These are phyloP conservation scores for Phytophthora parvispora DNA, from an alignment of 352 stramenopile species.

Conservation along the genomic window DNA sequence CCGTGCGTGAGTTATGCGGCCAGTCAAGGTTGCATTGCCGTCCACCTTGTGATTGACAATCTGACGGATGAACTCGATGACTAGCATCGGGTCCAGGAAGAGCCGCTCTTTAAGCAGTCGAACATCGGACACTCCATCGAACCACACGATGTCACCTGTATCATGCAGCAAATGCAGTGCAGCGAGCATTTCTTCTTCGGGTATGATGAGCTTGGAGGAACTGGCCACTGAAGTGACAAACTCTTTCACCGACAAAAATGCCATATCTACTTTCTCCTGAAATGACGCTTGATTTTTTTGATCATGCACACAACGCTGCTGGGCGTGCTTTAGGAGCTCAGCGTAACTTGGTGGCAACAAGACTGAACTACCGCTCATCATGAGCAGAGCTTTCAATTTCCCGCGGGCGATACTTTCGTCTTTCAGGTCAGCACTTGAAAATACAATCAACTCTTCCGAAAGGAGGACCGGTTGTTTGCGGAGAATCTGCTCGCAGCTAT, in stretches of 20 bases:
- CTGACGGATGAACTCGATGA: conserved; percentile 20
- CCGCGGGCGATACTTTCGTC: conserved; percentile 2
- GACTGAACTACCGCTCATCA: conserved; percentile 23
- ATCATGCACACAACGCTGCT: conserved; percentile 1
- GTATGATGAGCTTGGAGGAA: not conserved
- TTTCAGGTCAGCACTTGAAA: conserved; percentile 11
- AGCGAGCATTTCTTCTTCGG: conserved; percentile 1
- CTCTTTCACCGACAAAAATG: conserved; percentile 1
- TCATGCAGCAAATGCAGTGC: conserved; percentile 15
- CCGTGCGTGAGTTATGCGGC: conserved; percentile 1
- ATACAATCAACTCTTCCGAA: conserved; percentile 9
- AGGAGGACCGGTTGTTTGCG: conserved; percentile 8
- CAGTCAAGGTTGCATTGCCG: not conserved
- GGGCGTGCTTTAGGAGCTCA: not conserved
- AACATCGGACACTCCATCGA: conserved; percentile 3
- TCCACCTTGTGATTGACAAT: conserved; percentile 20
- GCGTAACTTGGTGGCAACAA: conserved; percentile 15
- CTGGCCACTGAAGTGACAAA: not conserved
- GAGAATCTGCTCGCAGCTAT: conserved; percentile 25
- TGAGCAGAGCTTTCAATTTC: conserved; percentile 33
- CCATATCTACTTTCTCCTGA: conserved; percentile 2
- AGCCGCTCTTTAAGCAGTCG: not conserved
- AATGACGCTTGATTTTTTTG: not conserved
- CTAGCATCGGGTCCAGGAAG: conserved; percentile 7
- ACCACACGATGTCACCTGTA: conserved; percentile 20